phyloP scores from a whole-genome alignment of 2,329 filamentous ascomycete genomes.

The Scedosporium dehoogii region DNA sequence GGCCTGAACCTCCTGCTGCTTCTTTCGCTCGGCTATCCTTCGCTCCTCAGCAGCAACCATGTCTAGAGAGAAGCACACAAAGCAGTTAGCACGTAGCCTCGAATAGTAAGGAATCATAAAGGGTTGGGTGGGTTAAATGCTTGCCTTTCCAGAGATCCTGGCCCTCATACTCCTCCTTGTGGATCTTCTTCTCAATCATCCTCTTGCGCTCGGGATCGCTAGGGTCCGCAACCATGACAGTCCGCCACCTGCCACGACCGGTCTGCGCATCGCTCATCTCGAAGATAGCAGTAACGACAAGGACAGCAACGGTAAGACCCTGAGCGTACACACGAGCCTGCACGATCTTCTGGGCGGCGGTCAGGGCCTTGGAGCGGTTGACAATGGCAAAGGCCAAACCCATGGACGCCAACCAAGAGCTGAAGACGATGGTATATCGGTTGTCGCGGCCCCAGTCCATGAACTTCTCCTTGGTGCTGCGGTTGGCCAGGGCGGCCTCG shows the following conservation, averaged over 20 bases:
- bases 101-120: background rate
- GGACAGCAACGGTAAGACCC: slow-evolving; percentile 73
- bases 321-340: slow-evolving; percentile 94
- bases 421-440: slow-evolving; percentile 78
- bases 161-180: slow-evolving; percentile 77
- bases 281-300: slow-evolving; percentile 73
- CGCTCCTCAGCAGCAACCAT: slow-evolving; percentile 77
- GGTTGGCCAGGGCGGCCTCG: slow-evolving; percentile 43
- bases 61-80: slow-evolving; percentile 34
- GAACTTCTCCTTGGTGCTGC: slow-evolving; percentile 49
- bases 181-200: slow-evolving; percentile 75
- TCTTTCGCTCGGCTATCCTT: slow-evolving; percentile 34
- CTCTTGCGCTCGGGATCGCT: slow-evolving; percentile 75
- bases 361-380: slow-evolving; percentile 65
- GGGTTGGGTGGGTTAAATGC: slow-evolving; percentile 15
- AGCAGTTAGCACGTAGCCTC: background rate
- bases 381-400: slow-evolving; percentile 64
- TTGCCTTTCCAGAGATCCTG: slow-evolving; percentile 88
- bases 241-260: slow-evolving; percentile 74
- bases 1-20: slow-evolving; percentile 1
- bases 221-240: slow-evolving; percentile 68
- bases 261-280: slow-evolving; percentile 69
- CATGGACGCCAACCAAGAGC: slow-evolving; percentile 75
- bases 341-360: slow-evolving; percentile 75
- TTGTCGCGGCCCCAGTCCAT: slow-evolving; percentile 68